Conservation (phyloP, 495 filamentous ascomycete species). For the Astrocystis sublimbata region DNA sequence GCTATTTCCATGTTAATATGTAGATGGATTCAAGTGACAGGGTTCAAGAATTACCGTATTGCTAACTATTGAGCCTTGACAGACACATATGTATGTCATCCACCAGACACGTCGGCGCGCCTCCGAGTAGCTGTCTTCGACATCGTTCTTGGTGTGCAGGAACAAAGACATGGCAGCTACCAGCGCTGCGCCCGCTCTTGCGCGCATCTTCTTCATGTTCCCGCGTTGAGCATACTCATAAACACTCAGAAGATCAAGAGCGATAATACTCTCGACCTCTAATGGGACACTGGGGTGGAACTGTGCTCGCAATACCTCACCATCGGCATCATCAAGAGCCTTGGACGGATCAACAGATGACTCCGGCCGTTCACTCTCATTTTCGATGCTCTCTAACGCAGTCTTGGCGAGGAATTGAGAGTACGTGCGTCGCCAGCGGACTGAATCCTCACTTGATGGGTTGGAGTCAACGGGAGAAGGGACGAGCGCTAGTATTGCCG, state of each 20-base stretch:
- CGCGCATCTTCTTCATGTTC: slow-evolving; percentile 63
- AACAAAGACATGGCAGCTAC: slow-evolving; percentile 54
- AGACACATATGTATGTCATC: slow-evolving; percentile 64
- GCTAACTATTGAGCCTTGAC: slow-evolving; percentile 62
- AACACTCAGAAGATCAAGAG: slow-evolving; percentile 56
- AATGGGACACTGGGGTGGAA: slow-evolving; percentile 55
- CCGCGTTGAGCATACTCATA: slow-evolving; percentile 64
- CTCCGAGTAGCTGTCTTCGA: slow-evolving; percentile 52
- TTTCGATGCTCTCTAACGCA: slow-evolving; percentile 55
- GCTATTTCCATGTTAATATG: slow-evolving; percentile 37
- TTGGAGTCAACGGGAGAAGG: slow-evolving; percentile 55
- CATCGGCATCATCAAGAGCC: slow-evolving; percentile 50
- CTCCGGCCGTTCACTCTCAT: slow-evolving; percentile 57
- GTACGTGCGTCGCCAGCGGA: slow-evolving; percentile 53
- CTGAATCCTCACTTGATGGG: slow-evolving; percentile 45
- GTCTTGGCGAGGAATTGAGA: slow-evolving; percentile 58
- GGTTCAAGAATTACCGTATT: slow-evolving; percentile 47
- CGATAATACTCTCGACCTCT: slow-evolving; percentile 57
- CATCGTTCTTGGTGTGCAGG: slow-evolving; percentile 50
- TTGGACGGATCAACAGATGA: slow-evolving; percentile 55
- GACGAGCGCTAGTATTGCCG: slow-evolving; percentile 56
- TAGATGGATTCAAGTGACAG: not conserved
- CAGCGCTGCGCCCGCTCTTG: slow-evolving; percentile 58
- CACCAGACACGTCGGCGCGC: slow-evolving; percentile 61
- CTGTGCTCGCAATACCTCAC: slow-evolving; percentile 43